Evolutionary conservation across 169 alveolate species (phyloP).

Genomic region (Blepharisma undulans): DNA sequence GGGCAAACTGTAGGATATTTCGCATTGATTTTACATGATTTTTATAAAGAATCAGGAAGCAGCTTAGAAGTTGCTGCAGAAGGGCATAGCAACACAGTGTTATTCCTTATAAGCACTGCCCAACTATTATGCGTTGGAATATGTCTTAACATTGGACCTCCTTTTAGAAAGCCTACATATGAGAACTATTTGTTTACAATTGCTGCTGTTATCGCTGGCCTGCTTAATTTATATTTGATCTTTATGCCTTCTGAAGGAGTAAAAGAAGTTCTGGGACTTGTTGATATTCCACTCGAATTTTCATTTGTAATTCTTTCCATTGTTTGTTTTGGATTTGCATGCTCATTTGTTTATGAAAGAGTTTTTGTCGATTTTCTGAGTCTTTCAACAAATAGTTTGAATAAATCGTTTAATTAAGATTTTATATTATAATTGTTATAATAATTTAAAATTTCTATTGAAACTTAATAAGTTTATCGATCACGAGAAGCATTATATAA

Average conservation of each 20-base stretch:
- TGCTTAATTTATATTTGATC: not conserved
- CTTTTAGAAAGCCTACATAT: slow-evolving; percentile 35
- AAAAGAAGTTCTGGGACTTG: not conserved
- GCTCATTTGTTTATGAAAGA: not conserved
- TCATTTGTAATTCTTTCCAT: not conserved
- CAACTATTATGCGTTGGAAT: slow-evolving; percentile 2
- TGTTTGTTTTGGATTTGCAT: not conserved
- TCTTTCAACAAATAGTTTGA: not conserved
- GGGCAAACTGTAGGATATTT: not conserved
- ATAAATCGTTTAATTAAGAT: not conserved
- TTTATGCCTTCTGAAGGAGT: not conserved
- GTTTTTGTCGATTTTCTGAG: not conserved
- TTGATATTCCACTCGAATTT: not conserved
- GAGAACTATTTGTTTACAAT: not conserved
- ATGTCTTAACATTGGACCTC: slow-evolving; percentile 28
- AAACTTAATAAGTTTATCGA: too few species aligned
- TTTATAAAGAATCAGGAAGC: not conserved
- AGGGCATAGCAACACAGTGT: slow-evolving; percentile 5
- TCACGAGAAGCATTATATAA: too few species aligned
- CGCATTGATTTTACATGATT: not conserved
- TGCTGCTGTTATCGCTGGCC: not conserved
- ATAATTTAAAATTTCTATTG: too few species aligned
- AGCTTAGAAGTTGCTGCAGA: not conserved
- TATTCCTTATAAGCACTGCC: slow-evolving; percentile 12
- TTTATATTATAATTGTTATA: too few species aligned